Conservation (phyloP, 2,329 filamentous ascomycete species). For the Purpureocillium takamizusanense region DNA sequence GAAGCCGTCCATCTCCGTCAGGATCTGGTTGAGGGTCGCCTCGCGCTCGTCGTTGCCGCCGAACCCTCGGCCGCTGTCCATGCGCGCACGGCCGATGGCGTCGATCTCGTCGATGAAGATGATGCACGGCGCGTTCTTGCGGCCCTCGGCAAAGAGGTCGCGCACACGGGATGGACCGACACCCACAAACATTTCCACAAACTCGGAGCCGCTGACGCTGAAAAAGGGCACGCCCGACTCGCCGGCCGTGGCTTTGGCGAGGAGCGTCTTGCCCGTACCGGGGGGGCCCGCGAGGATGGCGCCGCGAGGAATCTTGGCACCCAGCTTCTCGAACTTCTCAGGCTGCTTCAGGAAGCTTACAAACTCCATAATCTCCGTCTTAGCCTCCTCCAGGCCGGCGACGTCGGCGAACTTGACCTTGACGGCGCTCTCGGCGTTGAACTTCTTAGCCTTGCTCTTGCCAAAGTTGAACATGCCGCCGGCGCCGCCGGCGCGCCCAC, state of each 20-base stretch:
- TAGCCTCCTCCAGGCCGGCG: conserved; percentile 96
- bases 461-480: conserved; percentile 92
- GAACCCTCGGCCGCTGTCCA: conserved; percentile 60
- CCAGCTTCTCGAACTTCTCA: conserved; percentile 83
- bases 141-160: conserved; percentile 86
- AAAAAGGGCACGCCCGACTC: conserved; percentile 97
- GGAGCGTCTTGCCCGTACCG: conserved; percentile 93
- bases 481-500: conserved; percentile 51
- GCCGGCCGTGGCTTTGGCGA: conserved; percentile 94
- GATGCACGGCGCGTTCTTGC: conserved; percentile 95
- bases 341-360: conserved; percentile 95
- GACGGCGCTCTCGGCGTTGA: conserved; percentile 93
- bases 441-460: conserved; percentile 90
- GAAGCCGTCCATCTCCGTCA: conserved; percentile 99
- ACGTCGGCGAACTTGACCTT: conserved; percentile 97
- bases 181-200: conserved; percentile 99
- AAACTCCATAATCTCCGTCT: conserved; percentile 98
- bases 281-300: conserved; percentile 96
- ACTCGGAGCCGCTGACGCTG: conserved; percentile 96
- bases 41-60: conserved; percentile 97
- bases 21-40: conserved; percentile 92
- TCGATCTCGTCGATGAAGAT: conserved; percentile 99
- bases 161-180: conserved; percentile 92
- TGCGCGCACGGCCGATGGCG: conserved; percentile 85
- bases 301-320: conserved; percentile 94